phyloP scores from a whole-genome alignment of 352 stramenopile species.

The Phytophthora tubulina region DNA sequence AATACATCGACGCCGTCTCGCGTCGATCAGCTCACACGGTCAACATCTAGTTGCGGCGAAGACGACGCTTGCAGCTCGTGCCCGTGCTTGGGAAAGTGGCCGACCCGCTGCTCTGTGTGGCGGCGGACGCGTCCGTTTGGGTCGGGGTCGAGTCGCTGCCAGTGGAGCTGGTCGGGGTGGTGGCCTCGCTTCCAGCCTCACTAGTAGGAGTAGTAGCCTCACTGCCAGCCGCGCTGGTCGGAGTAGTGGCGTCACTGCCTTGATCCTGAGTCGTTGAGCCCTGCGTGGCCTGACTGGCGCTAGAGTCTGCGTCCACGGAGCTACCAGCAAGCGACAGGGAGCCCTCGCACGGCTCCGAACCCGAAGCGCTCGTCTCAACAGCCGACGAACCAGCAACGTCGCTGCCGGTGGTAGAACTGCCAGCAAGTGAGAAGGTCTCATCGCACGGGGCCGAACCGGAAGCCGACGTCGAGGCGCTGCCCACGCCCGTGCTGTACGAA shows the following conservation, averaged over 20 bases:
- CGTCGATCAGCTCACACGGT: background rate
- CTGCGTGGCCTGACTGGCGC: conserved; percentile 15
- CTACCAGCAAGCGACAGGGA: conserved; percentile 29
- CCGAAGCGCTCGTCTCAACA: conserved; percentile 26
- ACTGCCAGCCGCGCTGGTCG: conserved; percentile 14
- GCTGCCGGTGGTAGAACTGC: conserved; percentile 19
- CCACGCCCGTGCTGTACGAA: background rate
- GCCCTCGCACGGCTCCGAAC: conserved; percentile 31
- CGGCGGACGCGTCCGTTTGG: conserved; percentile 21
- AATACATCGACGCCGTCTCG: conserved; percentile 1
- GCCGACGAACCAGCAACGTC: conserved; percentile 26
- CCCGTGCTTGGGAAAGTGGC: conserved; percentile 34
- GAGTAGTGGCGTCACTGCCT: conserved; percentile 20
- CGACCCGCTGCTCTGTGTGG: conserved; percentile 20
- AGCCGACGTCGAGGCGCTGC: conserved; percentile 20
- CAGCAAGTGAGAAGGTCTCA: conserved; percentile 11
- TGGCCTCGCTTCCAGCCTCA: conserved; percentile 21
- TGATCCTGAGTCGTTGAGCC: conserved; percentile 11
- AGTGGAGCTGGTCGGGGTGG: conserved; percentile 16
- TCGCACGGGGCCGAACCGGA: conserved; percentile 21
- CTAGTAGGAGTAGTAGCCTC: conserved; percentile 12
- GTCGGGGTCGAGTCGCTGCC: conserved; percentile 23
- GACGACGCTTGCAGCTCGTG: conserved; percentile 40
- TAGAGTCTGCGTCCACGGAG: conserved; percentile 16
- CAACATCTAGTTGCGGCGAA: conserved; percentile 33